Base-by-base conservation (phyloP, 2,329 filamentous ascomycete species). In the Neonectria punicea region DNA sequence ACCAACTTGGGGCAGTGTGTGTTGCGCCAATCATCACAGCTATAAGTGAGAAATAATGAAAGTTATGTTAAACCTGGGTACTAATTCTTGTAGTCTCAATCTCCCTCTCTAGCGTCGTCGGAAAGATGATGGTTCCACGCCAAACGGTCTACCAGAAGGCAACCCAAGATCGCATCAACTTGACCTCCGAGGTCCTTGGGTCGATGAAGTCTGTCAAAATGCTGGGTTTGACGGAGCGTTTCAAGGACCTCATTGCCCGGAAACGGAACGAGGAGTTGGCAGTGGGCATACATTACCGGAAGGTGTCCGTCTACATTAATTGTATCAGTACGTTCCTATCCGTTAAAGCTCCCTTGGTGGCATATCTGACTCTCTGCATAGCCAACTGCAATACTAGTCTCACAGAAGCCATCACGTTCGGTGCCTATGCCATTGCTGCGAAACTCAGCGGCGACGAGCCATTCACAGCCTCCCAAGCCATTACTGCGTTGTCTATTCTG, bases 181-280 rank as follows among this genome's bases (percentile, higher is more conserved):
- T 78, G 14, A 79, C 76, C 1, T 74, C 76, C 0, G 74, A 78
- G 28, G 70, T 77, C 2, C 61, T 79, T 7, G 63, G 73, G 4
- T 77, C 75, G 1, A 74, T 78, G 28, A 79, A 78, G 16, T 67
- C 74, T 1, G 71, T 78, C n/a, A 79, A 79, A 53, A 79, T 79
- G 76, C 68, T 78, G 2, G 77, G 77, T 0, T 67, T 74, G 8
- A 70, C 76, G 2, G 74, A 77, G 22, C 66, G 65, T 10, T 76
- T 78, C 13, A 59, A 64, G 2, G 54, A 57, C 2, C 58, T 75
- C 0, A 73, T 78, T 56, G 59, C 67, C 13, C 56, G 69, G 18
- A 76, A 72, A 43, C 67, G 76, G 11, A 66, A 72, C 13, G 57
- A 75, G 2, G 75, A 77, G 18, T 63, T 78, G 25, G 54, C 58